These are phyloP conservation scores for Monascus purpureus DNA, from an alignment of 495 filamentous ascomycete genomes.

Conservation along the genomic window DNA sequence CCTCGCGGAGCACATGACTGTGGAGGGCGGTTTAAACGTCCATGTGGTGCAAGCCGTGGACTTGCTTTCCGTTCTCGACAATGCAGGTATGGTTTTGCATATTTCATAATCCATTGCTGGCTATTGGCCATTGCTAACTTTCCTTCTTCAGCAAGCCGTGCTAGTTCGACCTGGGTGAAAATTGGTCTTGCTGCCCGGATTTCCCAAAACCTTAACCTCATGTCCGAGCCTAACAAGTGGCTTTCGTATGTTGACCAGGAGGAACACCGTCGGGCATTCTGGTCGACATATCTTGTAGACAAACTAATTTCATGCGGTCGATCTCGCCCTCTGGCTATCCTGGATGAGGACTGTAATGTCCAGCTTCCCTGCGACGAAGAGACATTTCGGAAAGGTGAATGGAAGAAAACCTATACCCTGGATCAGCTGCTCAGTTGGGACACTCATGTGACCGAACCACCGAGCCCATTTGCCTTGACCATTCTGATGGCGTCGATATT, in stretches of 20 bases:
- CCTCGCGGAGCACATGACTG: constrained; percentile 12
- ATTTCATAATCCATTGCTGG: background rate
- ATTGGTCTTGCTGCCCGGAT: constrained; percentile 18
- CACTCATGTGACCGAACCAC: constrained; percentile 5
- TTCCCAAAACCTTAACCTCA: constrained; percentile 15
- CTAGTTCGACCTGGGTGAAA: constrained; percentile 16
- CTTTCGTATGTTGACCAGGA: constrained; percentile 15
- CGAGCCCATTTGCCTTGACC: constrained; percentile 12
- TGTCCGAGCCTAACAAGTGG: constrained; percentile 11
- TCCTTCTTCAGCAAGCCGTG: constrained; percentile 10
- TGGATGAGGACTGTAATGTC: constrained; percentile 15
- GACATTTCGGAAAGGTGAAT: constrained; percentile 7
- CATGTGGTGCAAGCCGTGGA: constrained; percentile 16
- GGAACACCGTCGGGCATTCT: constrained; percentile 16
- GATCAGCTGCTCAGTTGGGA: constrained; percentile 12
- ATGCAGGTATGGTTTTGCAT: constrained; percentile 14
- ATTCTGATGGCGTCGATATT: constrained; percentile 17
- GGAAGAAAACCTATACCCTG: constrained; percentile 12
- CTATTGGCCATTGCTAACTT: background rate
- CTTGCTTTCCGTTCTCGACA: constrained; percentile 13
- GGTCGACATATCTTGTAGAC: constrained; percentile 18
- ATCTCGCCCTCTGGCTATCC: constrained; percentile 12
- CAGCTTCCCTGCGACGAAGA: constrained; percentile 18
- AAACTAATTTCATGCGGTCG: constrained; percentile 17
- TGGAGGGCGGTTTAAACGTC: constrained; percentile 11